These are phyloP conservation scores for Pseudozyma sp. DNA, from an alignment of 1,284 basidiomycete species.

Conservation along the genomic window DNA sequence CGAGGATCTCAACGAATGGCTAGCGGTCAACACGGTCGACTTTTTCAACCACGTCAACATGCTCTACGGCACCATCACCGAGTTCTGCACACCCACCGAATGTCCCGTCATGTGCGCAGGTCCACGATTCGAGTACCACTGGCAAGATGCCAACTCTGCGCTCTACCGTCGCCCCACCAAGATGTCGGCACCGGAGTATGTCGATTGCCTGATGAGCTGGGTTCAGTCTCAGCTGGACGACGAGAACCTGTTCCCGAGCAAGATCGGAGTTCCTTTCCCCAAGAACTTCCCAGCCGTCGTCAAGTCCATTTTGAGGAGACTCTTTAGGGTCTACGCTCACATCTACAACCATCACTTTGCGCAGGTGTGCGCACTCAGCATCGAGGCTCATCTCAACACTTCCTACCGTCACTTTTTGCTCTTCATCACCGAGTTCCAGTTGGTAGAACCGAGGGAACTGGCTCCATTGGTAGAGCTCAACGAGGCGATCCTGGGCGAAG, in stretches of 20 bases:
- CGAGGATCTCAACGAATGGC: slow-evolving; percentile 67
- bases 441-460: slow-evolving; percentile 97
- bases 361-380: slow-evolving; percentile 95
- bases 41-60: slow-evolving; percentile 69
- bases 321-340: slow-evolving; percentile 98
- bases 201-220: slow-evolving; percentile 99
- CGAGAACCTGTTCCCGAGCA: slow-evolving; percentile 91
- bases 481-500: slow-evolving; percentile 81
- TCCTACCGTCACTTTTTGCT: slow-evolving; percentile 98
- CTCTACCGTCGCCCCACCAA: slow-evolving; percentile 65
- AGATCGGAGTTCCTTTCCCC: slow-evolving; percentile 93
- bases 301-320: slow-evolving; percentile 87
- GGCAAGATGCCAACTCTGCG: slow-evolving; percentile 79
- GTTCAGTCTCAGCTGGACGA: slow-evolving; percentile 92
- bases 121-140: slow-evolving; percentile 95
- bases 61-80: slow-evolving; percentile 68
- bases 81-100: slow-evolving; percentile 69
- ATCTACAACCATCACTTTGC: slow-evolving; percentile 99
- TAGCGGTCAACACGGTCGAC: slow-evolving; percentile 68
- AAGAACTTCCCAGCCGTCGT: slow-evolving; percentile 89
- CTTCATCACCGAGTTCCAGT: slow-evolving; percentile 95
- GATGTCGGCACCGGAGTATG: slow-evolving; percentile 78
- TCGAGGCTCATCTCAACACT: slow-evolving; percentile 98
- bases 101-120: slow-evolving; percentile 99
- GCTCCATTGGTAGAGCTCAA: slow-evolving; percentile 96